Conservation (phyloP, 2,329 filamentous ascomycete species). For the Stemphylium lycopersici region DNA sequence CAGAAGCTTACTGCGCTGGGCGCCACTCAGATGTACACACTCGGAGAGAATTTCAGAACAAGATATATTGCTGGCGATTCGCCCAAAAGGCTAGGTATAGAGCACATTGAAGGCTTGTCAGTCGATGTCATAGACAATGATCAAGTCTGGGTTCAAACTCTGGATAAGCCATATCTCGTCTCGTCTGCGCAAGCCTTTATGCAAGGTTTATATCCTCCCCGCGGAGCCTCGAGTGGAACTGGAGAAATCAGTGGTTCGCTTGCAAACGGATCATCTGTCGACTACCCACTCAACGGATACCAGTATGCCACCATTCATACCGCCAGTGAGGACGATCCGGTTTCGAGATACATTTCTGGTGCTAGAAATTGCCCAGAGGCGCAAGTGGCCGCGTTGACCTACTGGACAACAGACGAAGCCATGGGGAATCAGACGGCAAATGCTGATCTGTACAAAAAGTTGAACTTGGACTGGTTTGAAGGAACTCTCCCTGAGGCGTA, state of each 20-base stretch:
- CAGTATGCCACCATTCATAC: slow-evolving; percentile 62
- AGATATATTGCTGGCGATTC: slow-evolving; percentile 55
- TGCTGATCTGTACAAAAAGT: slow-evolving; percentile 53
- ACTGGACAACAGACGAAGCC: slow-evolving; percentile 52
- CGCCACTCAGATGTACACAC: slow-evolving; percentile 59
- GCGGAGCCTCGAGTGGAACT: slow-evolving; percentile 34
- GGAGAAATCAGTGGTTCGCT: slow-evolving; percentile 49
- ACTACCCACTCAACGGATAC: slow-evolving; percentile 61
- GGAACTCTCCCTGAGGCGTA: slow-evolving; percentile 42
- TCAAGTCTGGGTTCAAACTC: slow-evolving; percentile 56
- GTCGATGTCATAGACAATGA: slow-evolving; percentile 52
- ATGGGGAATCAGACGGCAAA: slow-evolving; percentile 46
- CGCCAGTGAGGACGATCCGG: slow-evolving; percentile 54
- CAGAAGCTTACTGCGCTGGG: slow-evolving; percentile 59
- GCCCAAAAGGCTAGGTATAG: slow-evolving; percentile 29
- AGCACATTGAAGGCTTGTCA: slow-evolving; percentile 51
- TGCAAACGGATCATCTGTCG: slow-evolving; percentile 56
- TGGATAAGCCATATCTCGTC: slow-evolving; percentile 55
- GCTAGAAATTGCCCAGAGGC: slow-evolving; percentile 53
- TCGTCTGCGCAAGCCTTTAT: slow-evolving; percentile 66
- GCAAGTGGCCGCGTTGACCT: slow-evolving; percentile 46
- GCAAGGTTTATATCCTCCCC: slow-evolving; percentile 66
- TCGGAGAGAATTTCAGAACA: slow-evolving; percentile 59
- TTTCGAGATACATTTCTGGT: slow-evolving; percentile 59
- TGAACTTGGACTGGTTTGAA: slow-evolving; percentile 54